Conservation (phyloP, 2,329 filamentous ascomycete species). For the Xylariaceae sp. region DNA sequence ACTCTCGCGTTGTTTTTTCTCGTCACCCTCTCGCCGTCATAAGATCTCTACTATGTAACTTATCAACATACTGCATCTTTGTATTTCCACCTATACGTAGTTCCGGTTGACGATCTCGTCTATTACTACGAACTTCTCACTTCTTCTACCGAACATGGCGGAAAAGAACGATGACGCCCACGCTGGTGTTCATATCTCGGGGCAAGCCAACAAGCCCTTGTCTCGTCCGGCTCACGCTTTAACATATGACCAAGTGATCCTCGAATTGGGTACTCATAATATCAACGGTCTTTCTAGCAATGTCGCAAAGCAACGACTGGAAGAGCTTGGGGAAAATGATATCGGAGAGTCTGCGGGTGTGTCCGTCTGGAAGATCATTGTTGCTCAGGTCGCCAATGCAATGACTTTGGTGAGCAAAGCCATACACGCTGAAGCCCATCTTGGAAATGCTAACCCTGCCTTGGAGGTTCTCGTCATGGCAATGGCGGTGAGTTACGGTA, state of each 20-base stretch:
- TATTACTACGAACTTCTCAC: not conserved
- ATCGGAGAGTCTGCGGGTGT: conserved; percentile 60
- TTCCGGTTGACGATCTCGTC: not conserved
- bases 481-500: conserved; percentile 56
- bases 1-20: not conserved
- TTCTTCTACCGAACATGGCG: not conserved
- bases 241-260: conserved; percentile 47
- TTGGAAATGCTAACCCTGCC: not conserved
- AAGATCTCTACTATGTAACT: not conserved
- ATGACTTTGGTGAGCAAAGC: conserved; percentile 61
- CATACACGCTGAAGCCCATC: not conserved
- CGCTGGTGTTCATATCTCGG: conserved; percentile 10
- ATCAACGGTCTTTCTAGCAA: conserved; percentile 57
- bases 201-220: conserved; percentile 42
- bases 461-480: conserved; percentile 50
- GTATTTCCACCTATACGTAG: not conserved
- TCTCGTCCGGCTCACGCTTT: conserved; percentile 60
- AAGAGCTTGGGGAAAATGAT: conserved; percentile 62
- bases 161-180: not conserved
- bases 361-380: conserved; percentile 58
- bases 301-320: conserved; percentile 55
- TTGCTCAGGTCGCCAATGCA: conserved; percentile 65
- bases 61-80: not conserved
- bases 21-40: not conserved
- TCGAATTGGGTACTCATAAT: conserved; percentile 55